phyloP scores from a whole-genome alignment of 768 basidiomycete species.

The Daedaleopsis sinensis region DNA sequence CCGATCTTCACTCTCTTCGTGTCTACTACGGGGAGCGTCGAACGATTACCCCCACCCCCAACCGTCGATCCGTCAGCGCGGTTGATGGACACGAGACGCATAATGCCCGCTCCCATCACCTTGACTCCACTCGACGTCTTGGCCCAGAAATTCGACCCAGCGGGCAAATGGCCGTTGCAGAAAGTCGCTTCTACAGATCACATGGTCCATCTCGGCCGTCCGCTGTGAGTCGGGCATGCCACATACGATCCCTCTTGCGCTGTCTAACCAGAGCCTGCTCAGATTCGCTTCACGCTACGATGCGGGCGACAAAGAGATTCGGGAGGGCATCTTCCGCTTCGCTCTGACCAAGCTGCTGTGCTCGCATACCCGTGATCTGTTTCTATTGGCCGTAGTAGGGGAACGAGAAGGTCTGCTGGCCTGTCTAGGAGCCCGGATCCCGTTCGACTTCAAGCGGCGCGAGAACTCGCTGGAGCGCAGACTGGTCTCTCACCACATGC shows the following conservation, averaged over 20 bases:
- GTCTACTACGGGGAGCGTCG: constrained; percentile 27
- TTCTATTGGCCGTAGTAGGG: background rate
- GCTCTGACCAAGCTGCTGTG: constrained; percentile 10
- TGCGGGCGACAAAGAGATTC: constrained; percentile 8
- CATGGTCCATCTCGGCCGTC: constrained; percentile 28
- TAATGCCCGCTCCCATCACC: constrained; percentile 20
- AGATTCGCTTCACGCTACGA: constrained; percentile 8
- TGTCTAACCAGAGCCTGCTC: background rate
- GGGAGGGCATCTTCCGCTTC: constrained; percentile 9
- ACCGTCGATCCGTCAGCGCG: constrained; percentile 10
- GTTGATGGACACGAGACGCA: constrained; percentile 9
- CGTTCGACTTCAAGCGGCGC: constrained; percentile 29
- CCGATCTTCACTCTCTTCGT: background rate
- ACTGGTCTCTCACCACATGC: constrained; percentile 38
- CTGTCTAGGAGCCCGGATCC: constrained; percentile 25
- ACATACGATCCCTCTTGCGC: background rate
- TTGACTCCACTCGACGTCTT: constrained; percentile 31
- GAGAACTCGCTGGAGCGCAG: constrained; percentile 17
- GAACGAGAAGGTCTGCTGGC: constrained; percentile 4
- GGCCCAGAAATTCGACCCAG: constrained; percentile 11
- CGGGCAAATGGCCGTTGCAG: constrained; percentile 11
- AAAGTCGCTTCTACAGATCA: constrained; percentile 20
- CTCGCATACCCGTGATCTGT: background rate
- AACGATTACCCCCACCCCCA: constrained; percentile 7
- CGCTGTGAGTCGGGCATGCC: constrained; percentile 32